phyloP scores from a whole-genome alignment of 305 asterid species.

The Fraxinus floribunda region DNA sequence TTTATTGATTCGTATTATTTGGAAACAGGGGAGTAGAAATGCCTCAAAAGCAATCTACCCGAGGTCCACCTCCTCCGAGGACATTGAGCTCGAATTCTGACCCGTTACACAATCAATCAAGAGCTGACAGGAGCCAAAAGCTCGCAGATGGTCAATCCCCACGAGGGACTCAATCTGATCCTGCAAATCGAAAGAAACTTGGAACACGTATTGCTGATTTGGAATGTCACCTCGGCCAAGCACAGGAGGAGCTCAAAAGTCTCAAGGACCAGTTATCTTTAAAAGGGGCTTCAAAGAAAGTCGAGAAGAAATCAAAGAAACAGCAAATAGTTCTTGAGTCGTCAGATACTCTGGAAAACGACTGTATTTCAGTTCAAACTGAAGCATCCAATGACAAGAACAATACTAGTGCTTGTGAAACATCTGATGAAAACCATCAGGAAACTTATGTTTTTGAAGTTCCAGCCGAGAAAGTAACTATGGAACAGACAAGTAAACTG shows the following conservation, averaged over 20 bases:
- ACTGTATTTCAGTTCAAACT: constrained; percentile 27
- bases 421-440: constrained; percentile 42
- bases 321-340: constrained; percentile 24
- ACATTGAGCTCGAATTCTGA: constrained; percentile 75
- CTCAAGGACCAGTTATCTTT: constrained; percentile 67
- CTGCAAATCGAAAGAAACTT: constrained; percentile 65
- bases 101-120: constrained; percentile 48
- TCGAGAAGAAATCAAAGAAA: constrained; percentile 58
- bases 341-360: constrained; percentile 31
- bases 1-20: constrained; percentile 14
- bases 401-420: constrained; percentile 23
- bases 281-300: constrained; percentile 62
- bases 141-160: constrained; percentile 65
- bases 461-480: constrained; percentile 39
- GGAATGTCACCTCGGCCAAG: constrained; percentile 88
- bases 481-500: constrained; percentile 33
- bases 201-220: constrained; percentile 81
- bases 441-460: constrained; percentile 86
- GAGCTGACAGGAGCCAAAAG: constrained; percentile 63
- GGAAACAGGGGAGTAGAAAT: constrained; percentile 60
- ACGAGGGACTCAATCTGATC: constrained; percentile 54
- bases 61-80: constrained; percentile 52
- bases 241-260: constrained; percentile 71
- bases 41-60: constrained; percentile 67
- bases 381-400: constrained; percentile 29